phyloP scores from a whole-genome alignment of 345 rosid genomes.

The Turnera subulata region DNA sequence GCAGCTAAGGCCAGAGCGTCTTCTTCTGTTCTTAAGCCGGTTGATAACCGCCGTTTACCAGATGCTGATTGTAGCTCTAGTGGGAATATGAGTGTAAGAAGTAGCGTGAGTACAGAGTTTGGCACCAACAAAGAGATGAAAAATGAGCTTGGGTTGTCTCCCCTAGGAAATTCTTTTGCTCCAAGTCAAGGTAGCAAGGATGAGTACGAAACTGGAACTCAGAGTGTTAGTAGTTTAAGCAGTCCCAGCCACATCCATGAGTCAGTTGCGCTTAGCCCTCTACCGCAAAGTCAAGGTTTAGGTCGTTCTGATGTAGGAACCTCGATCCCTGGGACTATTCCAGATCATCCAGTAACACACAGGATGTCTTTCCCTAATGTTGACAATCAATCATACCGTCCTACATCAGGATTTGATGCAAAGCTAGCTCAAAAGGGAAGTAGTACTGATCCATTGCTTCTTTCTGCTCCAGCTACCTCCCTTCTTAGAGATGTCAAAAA shows the following conservation, averaged over 20 bases:
- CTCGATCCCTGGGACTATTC: constrained; percentile 34
- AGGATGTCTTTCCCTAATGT: constrained; percentile 33
- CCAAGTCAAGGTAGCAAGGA: constrained; percentile 92
- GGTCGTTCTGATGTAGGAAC: constrained; percentile 36
- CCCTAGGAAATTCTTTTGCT: constrained; percentile 56
- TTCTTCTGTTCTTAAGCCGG: constrained; percentile 78
- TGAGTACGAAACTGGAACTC: constrained; percentile 83
- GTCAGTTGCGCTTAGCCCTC: constrained; percentile 75
- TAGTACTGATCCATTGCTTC: constrained; percentile 51
- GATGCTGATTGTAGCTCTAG: constrained; percentile 83
- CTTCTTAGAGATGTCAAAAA: constrained; percentile 84
- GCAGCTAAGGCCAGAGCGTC: constrained; percentile 98
- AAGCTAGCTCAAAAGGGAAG: constrained; percentile 53
- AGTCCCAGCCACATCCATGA: constrained; percentile 87
- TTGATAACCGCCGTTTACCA: constrained; percentile 48
- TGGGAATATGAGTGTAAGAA: constrained; percentile 69
- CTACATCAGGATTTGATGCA: constrained; percentile 49
- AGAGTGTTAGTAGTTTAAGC: constrained; percentile 80
- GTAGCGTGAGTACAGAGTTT: constrained; percentile 76
- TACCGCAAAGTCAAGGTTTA: constrained; percentile 55
- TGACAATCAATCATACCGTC: constrained; percentile 24
- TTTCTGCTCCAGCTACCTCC: constrained; percentile 68
- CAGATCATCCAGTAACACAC: constrained; percentile 40
- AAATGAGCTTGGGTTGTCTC: constrained; percentile 50
- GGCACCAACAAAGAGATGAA: constrained; percentile 55